These are phyloP conservation scores for Oldenlandia corymbosa DNA, from an alignment of 257 asterid genomes.

Conservation along the genomic window DNA sequence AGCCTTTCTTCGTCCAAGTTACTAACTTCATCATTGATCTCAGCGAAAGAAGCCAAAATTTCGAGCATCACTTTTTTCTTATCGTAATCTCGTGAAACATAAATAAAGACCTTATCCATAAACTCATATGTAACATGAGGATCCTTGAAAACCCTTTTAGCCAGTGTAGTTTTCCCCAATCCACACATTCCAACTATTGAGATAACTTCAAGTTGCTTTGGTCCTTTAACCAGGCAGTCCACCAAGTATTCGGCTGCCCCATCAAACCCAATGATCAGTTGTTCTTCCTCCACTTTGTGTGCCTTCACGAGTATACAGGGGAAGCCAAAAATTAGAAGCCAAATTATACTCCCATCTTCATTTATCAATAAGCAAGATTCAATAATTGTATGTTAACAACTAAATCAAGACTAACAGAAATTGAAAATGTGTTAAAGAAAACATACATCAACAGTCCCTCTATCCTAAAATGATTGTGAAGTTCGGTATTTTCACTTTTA, in stretches of 20 bases:
- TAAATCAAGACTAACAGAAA: too few species aligned
- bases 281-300: neutral
- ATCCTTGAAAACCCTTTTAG: constrained; percentile 37
- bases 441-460: too few species aligned
- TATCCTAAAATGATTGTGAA: too few species aligned
- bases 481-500: too few species aligned
- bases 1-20: constrained; percentile 30
- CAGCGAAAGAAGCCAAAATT: constrained; percentile 22
- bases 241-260: constrained; percentile 8
- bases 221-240: neutral
- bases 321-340: too few species aligned
- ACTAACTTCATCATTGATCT: constrained; percentile 21
- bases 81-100: constrained; percentile 44
- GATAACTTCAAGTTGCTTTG: too few species aligned
- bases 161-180: too few species aligned
- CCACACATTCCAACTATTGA: too few species aligned
- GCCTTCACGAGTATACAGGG: constrained; percentile 7
- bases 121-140: constrained; percentile 24
- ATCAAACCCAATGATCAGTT: constrained; percentile 12
- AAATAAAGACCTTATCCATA: constrained; percentile 46
- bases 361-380: too few species aligned
- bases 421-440: too few species aligned
- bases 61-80: constrained; percentile 41
- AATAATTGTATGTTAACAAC: too few species aligned
- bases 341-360: too few species aligned